phyloP scores from a whole-genome alignment of 2,329 filamentous ascomycete species.

The Talaromyces atroroseus region DNA sequence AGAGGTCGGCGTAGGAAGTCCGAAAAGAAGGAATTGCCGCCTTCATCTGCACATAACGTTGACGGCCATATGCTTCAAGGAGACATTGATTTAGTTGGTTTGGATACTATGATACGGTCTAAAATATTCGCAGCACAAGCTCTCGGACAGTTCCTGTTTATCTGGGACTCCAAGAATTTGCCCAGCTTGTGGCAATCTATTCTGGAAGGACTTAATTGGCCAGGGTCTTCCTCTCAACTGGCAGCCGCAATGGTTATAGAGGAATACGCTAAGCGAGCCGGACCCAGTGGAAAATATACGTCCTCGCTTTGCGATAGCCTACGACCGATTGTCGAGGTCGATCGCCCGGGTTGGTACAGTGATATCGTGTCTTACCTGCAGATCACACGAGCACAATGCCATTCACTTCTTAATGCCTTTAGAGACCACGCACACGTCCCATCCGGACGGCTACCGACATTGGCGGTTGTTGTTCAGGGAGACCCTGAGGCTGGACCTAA shows the following conservation, averaged over 20 bases:
- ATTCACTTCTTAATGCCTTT: conserved; percentile 85
- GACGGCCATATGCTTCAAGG: conserved; percentile 98
- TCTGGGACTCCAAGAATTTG: conserved; percentile 57
- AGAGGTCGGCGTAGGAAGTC: conserved; percentile 76
- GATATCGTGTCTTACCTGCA: conserved; percentile 88
- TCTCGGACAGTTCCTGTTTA: conserved; percentile 75
- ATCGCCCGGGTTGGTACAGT: conserved; percentile 75
- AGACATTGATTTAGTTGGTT: conserved; percentile 88
- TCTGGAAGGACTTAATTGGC: conserved; percentile 63
- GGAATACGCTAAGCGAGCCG: conserved; percentile 66
- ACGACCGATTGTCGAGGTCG: conserved; percentile 70
- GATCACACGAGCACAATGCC: conserved; percentile 83
- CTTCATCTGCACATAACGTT: conserved; percentile 78
- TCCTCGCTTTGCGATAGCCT: conserved; percentile 52
- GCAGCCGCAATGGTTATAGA: conserved; percentile 78
- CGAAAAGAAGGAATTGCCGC: conserved; percentile 69
- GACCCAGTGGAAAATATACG: conserved; percentile 28
- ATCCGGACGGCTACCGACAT: conserved; percentile 65
- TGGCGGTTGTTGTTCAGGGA: conserved; percentile 90
- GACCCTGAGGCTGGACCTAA: conserved; percentile 86
- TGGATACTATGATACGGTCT: conserved; percentile 81
- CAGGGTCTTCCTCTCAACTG: conserved; percentile 80
- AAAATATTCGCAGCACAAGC: conserved; percentile 82
- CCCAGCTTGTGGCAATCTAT: conserved; percentile 57
- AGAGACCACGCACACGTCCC: conserved; percentile 82